Conservation (phyloP, 495 filamentous ascomycete genomes). For the Penicillium fimorum region DNA sequence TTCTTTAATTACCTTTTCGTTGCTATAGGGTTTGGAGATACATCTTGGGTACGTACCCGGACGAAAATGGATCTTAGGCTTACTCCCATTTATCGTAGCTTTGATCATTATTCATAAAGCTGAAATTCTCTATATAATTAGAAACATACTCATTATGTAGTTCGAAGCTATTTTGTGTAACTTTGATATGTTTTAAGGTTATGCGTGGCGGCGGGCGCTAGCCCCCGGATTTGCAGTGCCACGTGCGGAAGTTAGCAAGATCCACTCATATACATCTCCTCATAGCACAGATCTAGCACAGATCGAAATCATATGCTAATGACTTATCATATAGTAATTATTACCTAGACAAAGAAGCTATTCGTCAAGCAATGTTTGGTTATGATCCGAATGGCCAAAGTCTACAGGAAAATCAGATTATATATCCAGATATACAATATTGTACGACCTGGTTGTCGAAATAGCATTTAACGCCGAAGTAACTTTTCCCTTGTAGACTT, state of each 20-base stretch:
- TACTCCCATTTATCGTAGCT: not conserved
- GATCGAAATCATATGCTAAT: not conserved
- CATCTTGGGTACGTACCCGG: not conserved
- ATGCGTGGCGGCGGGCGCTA: not conserved
- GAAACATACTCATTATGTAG: not conserved
- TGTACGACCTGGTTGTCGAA: not conserved
- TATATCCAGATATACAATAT: not conserved
- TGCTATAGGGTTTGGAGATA: not conserved
- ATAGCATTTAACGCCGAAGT: not conserved
- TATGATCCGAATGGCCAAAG: not conserved
- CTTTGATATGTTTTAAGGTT: conserved; percentile 1
- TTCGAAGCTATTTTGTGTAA: not conserved
- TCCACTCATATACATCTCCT: not conserved
- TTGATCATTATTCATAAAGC: not conserved
- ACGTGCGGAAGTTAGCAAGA: not conserved
- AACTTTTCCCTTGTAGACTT: not conserved
- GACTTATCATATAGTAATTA: not conserved
- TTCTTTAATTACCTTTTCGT: not conserved
- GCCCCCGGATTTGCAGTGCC: not conserved
- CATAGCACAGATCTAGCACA: not conserved
- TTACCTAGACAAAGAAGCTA: not conserved
- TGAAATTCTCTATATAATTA: not conserved
- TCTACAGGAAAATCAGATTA: not conserved
- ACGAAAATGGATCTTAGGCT: not conserved
- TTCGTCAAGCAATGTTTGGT: not conserved